phyloP scores from a whole-genome alignment of 208 protist genomes.

The Trypanosoma boissoni region DNA sequence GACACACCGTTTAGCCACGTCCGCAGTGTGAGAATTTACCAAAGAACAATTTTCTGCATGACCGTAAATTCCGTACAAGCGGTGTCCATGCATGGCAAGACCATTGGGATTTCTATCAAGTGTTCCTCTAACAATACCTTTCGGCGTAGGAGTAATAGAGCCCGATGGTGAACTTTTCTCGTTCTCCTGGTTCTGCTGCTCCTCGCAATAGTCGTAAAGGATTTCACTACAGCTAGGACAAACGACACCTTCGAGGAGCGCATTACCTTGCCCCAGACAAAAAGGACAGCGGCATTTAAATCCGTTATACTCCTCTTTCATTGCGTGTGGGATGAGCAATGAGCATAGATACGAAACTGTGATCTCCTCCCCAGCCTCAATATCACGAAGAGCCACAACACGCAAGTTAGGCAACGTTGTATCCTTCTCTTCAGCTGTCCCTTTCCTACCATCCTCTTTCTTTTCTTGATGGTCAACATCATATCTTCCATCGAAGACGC shows the following conservation, averaged over 20 bases:
- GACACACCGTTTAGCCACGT: background rate
- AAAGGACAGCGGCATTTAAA: slow-evolving; percentile 51
- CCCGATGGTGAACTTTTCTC: background rate
- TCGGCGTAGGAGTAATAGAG: background rate
- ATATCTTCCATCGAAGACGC: slow-evolving; percentile 21
- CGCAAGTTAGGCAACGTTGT: slow-evolving; percentile 29
- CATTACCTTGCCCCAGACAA: slow-evolving; percentile 28
- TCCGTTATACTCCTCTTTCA: slow-evolving; percentile 27
- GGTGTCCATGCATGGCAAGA: no score
- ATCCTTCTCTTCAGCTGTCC: background rate
- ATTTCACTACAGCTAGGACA: slow-evolving; percentile 50
- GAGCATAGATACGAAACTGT: slow-evolving; percentile 63
- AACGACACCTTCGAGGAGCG: slow-evolving; percentile 46
- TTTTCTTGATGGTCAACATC: background rate
- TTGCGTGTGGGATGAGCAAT: slow-evolving; percentile 24
- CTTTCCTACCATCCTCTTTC: background rate
- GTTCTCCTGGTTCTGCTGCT: background rate
- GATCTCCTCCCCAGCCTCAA: slow-evolving; percentile 63
- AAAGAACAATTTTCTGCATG: background rate
- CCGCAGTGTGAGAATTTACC: background rate
- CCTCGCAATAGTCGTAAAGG: slow-evolving; percentile 26
- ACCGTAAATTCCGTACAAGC: no score
- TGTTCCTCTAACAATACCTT: background rate
- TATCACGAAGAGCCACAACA: slow-evolving; percentile 53
- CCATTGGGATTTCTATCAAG: background rate